These are phyloP conservation scores for Microbotryomycetes sp. DNA, from an alignment of 1,284 basidiomycete species.

Conservation along the genomic window DNA sequence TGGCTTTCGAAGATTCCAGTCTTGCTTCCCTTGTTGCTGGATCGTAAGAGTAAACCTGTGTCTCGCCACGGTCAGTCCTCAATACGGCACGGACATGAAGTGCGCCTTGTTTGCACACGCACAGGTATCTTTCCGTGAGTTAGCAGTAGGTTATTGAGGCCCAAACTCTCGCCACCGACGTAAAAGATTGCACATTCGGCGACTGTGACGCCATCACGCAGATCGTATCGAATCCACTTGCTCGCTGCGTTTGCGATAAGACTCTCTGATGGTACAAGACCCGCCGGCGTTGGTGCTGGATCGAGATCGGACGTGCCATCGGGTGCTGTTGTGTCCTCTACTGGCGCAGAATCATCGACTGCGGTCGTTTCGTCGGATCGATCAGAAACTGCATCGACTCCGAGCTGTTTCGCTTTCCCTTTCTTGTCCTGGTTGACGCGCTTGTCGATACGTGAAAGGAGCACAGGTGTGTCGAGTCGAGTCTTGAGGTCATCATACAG, in stretches of 20 bases:
- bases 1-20: constrained; percentile 56
- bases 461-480: not conserved
- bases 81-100: constrained; percentile 36
- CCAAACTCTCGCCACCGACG: constrained; percentile 74
- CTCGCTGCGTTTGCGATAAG: not conserved
- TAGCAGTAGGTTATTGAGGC: constrained; percentile 78
- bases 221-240: constrained; percentile 11
- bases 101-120: constrained; percentile 38
- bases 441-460: constrained; percentile 4
- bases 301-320: constrained; percentile 26
- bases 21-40: constrained; percentile 51
- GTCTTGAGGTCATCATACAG: not conserved
- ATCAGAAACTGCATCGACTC: not conserved
- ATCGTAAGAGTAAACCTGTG: constrained; percentile 69
- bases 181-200: constrained; percentile 58
- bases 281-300: constrained; percentile 11
- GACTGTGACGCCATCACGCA: constrained; percentile 38
- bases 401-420: constrained; percentile 12
- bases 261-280: constrained; percentile 7
- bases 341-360: constrained; percentile 4
- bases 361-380: not conserved
- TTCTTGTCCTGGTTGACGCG: constrained; percentile 21
- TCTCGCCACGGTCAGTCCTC: not conserved
- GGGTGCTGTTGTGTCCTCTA: constrained; percentile 20
- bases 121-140: constrained; percentile 53